phyloP scores from a whole-genome alignment of 1,284 basidiomycete species.

The Rhizoctonia solani region DNA sequence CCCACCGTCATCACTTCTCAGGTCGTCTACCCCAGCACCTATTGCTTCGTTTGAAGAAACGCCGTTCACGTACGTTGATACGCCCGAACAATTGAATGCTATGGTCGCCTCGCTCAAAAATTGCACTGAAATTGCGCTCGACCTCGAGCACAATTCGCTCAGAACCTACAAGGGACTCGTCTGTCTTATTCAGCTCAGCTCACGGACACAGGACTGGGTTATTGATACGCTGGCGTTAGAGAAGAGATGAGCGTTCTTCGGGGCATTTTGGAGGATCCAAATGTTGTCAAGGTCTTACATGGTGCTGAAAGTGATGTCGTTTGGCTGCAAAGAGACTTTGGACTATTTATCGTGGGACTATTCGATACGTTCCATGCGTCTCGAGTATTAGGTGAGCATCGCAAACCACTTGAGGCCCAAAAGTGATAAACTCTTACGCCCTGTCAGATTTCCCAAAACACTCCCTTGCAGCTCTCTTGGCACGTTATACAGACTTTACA shows the following conservation, averaged over 20 bases:
- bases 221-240: slow-evolving; percentile 81
- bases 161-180: slow-evolving; percentile 86
- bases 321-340: slow-evolving; percentile 97
- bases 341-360: slow-evolving; percentile 89
- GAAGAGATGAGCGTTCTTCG: slow-evolving; percentile 68
- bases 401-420: background rate
- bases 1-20: slow-evolving; percentile 48
- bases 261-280: slow-evolving; percentile 82
- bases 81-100: slow-evolving; percentile 56
- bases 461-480: slow-evolving; percentile 82
- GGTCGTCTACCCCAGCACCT: slow-evolving; percentile 52
- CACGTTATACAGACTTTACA: slow-evolving; percentile 88
- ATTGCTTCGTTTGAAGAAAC: slow-evolving; percentile 64
- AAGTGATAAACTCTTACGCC: background rate
- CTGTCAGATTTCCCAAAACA: slow-evolving; percentile 77
- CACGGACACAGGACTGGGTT: slow-evolving; percentile 82
- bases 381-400: slow-evolving; percentile 68
- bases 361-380: slow-evolving; percentile 98
- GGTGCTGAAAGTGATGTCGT: slow-evolving; percentile 93
- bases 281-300: slow-evolving; percentile 89
- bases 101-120: slow-evolving; percentile 71
- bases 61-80: slow-evolving; percentile 76
- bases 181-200: slow-evolving; percentile 93
- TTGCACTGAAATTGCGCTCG: slow-evolving; percentile 85
- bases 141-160: slow-evolving; percentile 91